phyloP scores from a whole-genome alignment of 345 rosid genomes.

The Isatis tinctoria region DNA sequence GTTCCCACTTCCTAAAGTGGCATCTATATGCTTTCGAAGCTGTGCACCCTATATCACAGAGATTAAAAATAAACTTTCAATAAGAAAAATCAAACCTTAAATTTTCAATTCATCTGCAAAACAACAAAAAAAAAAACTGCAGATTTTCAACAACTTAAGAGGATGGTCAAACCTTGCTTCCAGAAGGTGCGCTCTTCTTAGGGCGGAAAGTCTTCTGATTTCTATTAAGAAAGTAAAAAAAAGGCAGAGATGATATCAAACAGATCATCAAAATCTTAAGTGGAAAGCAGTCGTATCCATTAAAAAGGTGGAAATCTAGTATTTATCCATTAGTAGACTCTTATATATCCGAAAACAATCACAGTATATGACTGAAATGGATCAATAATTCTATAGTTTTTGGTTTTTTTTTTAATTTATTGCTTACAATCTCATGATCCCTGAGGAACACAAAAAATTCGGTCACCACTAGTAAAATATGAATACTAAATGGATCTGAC shows the following conservation, averaged over 20 bases:
- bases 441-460: background rate
- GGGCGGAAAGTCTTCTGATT: conserved; percentile 98
- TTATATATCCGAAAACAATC: background rate
- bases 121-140: background rate
- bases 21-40: conserved; percentile 96
- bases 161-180: conserved; percentile 72
- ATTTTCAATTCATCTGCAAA: background rate
- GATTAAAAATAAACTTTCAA: background rate
- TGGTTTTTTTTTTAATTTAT: background rate
- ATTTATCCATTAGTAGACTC: background rate
- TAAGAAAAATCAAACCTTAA: background rate
- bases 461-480: background rate
- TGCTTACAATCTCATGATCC: background rate
- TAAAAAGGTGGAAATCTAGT: background rate
- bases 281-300: background rate
- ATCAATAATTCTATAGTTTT: background rate
- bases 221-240: conserved; percentile 40
- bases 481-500: background rate
- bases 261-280: background rate
- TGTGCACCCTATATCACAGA: conserved; percentile 77
- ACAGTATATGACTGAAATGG: background rate
- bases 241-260: background rate
- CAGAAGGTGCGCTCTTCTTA: conserved; percentile 95
- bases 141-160: background rate
- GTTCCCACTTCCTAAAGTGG: conserved; percentile 96